Evolutionary conservation across 1,139 yeast genomes (phyloP).

Genomic region (Tardiomyces depauwii): DNA sequence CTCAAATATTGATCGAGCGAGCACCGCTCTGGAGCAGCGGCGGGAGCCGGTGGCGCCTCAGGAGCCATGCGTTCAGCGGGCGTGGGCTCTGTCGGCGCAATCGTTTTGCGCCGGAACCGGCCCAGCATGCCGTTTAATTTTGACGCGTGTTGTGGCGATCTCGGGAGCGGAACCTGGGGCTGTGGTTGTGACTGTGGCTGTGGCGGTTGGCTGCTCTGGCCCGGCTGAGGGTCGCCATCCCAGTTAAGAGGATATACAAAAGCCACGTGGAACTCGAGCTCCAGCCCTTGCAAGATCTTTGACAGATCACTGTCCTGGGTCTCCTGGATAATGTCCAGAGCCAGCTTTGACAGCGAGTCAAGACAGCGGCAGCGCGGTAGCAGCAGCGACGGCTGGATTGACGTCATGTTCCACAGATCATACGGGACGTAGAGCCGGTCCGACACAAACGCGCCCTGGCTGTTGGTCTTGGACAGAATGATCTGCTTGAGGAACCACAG

Average conservation of each 20-base stretch:
- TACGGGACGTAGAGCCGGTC: slow-evolving; percentile 12
- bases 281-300: slow-evolving; percentile 6
- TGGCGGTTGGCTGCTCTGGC: background rate
- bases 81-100: slow-evolving; percentile 7
- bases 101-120: slow-evolving; percentile 4
- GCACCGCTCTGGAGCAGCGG: background rate
- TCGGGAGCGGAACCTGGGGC: background rate
- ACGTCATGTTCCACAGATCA: slow-evolving; percentile 13
- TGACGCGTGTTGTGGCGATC: slow-evolving; percentile 1
- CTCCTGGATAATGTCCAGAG: slow-evolving; percentile 8
- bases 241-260: slow-evolving; percentile 8
- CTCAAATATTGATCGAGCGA: slow-evolving; percentile 8
- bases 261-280: slow-evolving; percentile 11
- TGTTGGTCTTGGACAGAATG: slow-evolving; percentile 11
- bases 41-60: slow-evolving; percentile 4
- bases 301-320: slow-evolving; percentile 2
- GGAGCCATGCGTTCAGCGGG: slow-evolving; percentile 1
- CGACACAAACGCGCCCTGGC: slow-evolving; percentile 14
- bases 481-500: slow-evolving; percentile 16
- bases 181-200: too few relatives aligned
- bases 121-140: background rate
- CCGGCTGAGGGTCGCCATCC: background rate
- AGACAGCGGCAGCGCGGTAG: slow-evolving; percentile 7
- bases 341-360: slow-evolving; percentile 11
- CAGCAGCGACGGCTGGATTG: slow-evolving; percentile 8